Evolutionary conservation across 352 stramenopile genomes (phyloP), one percentile per base, ranked within the genome.

Genomic region (Globisporangium okanoganense): DNA sequence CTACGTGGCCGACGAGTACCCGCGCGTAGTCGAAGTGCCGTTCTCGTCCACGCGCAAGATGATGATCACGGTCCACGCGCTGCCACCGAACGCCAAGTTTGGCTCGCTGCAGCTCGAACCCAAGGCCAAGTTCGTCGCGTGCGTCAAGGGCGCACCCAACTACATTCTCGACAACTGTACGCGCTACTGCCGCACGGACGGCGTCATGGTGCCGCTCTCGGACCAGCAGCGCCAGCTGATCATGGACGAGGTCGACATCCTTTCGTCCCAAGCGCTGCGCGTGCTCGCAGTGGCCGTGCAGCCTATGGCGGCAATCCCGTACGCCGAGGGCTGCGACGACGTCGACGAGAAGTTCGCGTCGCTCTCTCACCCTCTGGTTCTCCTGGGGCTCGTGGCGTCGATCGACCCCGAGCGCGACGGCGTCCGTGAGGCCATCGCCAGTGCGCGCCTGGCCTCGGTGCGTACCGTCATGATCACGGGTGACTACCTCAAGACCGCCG

Each of bases 41-140:
- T 99, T 99, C 77, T 97, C 75, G 25, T 98, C 92, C 14, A 92
- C 97, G 8, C 81, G 89, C 25, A 99, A 99, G 72, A 90, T 88
- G 66, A 99, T 99, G 96, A 71, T 91, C 43, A 91, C 82, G 3
- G 74, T 91, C n/a, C 84, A 89, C 49, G 62, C 67, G 0, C 43
- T 91, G 4, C 76, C 78, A 9, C 31, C 60, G 16, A 65, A 63
- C 1, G 66, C 64, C 2, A 76, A 74, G 71, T 79, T 86, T 24
- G 78, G 77, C 43, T 66, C 56, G 3, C 44, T 92, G 2, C 25
- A 45, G 20, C 55, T 89, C 5, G 64, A 66, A 0, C n/a, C 57
- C 3, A 77, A 78, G 31, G 72, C 70, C 2, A 79, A 70, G 14
- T 76, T 76, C 29, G 68, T 90, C 14, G 82, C 71, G 12, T 81